A percentile compares a stretch with the other conserved stretches of the same genome.
Evolutionary conservation across 2,329 filamentous ascomycete species (phyloP).

Genomic region (Apiospora phragmitis): DNA sequence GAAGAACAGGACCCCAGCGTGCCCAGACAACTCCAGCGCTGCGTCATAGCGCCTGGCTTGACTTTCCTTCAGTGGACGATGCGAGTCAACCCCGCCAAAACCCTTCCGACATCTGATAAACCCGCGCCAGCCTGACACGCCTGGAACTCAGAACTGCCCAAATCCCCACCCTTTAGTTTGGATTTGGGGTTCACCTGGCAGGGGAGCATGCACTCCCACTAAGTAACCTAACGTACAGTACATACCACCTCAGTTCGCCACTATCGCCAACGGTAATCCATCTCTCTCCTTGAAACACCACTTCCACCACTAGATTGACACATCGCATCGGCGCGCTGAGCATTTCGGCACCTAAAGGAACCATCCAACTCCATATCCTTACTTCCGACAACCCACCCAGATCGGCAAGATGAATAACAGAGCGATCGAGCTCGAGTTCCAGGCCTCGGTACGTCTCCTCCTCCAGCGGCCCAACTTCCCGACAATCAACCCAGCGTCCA

Average conservation of each 20-base stretch:
- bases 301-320: not conserved
- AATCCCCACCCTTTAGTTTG: not conserved
- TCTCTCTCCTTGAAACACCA: not conserved
- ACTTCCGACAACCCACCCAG: not conserved
- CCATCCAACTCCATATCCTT: not conserved
- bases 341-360: not conserved
- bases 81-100: conserved; percentile 8
- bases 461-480: too few relatives aligned
- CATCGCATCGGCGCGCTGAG: not conserved
- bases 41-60: conserved; percentile 5
- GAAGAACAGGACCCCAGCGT: not conserved
- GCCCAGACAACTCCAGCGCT: not conserved
- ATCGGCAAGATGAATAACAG: not conserved
- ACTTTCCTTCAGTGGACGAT: not conserved
- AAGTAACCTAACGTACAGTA: not conserved
- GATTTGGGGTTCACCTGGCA: not conserved
- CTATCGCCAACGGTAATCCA: not conserved
- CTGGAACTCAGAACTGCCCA: not conserved
- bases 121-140: not conserved
- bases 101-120: not conserved
- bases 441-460: conserved; percentile 3
- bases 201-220: not conserved
- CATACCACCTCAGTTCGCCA: not conserved
- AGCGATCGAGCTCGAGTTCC: conserved; percentile 10
- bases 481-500: not conserved